Evolutionary conservation across 106 monocot species (phyloP).

Genomic region (Dioscorea alata): DNA sequence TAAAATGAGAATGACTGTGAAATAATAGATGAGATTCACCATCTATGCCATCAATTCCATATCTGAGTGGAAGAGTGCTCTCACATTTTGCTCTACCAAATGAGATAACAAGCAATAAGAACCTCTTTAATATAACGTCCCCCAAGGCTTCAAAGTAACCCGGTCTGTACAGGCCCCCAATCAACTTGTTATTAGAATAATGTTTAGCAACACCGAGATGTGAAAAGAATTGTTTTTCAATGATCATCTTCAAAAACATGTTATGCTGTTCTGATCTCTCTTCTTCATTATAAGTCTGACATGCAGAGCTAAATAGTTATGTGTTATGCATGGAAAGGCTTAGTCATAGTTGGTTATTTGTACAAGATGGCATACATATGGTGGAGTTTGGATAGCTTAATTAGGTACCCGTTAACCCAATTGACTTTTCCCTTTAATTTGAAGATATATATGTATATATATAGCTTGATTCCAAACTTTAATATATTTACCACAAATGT

Average conservation of each 20-base stretch:
- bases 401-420: too few relatives aligned
- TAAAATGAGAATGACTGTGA: conserved; percentile 27
- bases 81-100: conserved; percentile 66
- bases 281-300: too few relatives aligned
- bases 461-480: too few relatives aligned
- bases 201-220: conserved; percentile 31
- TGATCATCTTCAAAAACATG: conserved; percentile 35
- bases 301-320: too few relatives aligned
- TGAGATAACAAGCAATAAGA: conserved; percentile 42
- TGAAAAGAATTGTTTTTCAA: conserved; percentile 44
- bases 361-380: too few relatives aligned
- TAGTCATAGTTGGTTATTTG: too few relatives aligned
- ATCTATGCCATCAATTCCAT: conserved; percentile 66
- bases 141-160: conserved; percentile 56
- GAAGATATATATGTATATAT: too few relatives aligned
- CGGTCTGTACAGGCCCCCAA: conserved; percentile 36
- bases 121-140: conserved; percentile 45
- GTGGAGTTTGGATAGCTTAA: too few relatives aligned
- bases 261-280: conserved; percentile 18
- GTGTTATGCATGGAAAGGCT: too few relatives aligned
- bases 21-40: conserved; percentile 54
- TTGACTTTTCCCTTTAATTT: too few relatives aligned
- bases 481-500: too few relatives aligned
- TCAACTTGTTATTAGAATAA: conserved; percentile 49
- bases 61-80: conserved; percentile 38